Evolutionary conservation across 352 stramenopile species (phyloP).

Genomic region (Phytophthora foliorum): DNA sequence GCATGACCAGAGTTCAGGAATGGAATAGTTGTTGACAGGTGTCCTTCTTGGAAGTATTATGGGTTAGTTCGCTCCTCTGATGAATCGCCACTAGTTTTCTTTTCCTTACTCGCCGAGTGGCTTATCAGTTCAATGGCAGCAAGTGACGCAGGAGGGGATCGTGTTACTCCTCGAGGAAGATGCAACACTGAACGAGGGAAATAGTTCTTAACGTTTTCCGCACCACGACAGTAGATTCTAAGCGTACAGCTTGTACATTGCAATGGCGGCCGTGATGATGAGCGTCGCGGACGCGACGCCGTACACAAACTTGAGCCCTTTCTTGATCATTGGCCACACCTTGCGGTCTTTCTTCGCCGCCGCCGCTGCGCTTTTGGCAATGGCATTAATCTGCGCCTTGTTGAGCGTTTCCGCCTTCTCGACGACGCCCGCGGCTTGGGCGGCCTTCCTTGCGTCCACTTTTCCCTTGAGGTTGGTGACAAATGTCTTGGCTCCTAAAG

Average conservation of each 20-base stretch:
- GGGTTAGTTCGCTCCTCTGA: too few species aligned
- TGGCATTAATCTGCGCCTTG: constrained; percentile 6
- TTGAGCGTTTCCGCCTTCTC: constrained; percentile 3
- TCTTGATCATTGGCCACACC: constrained; percentile 13
- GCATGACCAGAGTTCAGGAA: too few species aligned
- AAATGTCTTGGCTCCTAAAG: background rate
- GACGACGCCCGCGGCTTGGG: background rate
- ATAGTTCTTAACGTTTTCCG: background rate
- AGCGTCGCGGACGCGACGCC: constrained; percentile 6
- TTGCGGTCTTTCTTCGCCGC: constrained; percentile 25
- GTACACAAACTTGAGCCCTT: constrained; percentile 17
- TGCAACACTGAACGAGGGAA: background rate
- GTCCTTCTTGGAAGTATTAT: too few species aligned
- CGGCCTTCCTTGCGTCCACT: background rate
- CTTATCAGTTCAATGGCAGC: too few species aligned
- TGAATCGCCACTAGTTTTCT: too few species aligned
- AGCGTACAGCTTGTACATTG: constrained; percentile 11
- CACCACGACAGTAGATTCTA: background rate
- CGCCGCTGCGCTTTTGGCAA: constrained; percentile 1
- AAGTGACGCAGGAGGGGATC: too few species aligned
- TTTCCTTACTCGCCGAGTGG: too few species aligned
- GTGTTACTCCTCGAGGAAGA: background rate
- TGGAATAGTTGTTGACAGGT: too few species aligned
- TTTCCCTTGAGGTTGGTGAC: background rate
- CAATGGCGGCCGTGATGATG: constrained; percentile 10